These are phyloP conservation scores for Singerocomus rubriflavus DNA, from an alignment of 1,284 basidiomycete species.

Conservation along the genomic window DNA sequence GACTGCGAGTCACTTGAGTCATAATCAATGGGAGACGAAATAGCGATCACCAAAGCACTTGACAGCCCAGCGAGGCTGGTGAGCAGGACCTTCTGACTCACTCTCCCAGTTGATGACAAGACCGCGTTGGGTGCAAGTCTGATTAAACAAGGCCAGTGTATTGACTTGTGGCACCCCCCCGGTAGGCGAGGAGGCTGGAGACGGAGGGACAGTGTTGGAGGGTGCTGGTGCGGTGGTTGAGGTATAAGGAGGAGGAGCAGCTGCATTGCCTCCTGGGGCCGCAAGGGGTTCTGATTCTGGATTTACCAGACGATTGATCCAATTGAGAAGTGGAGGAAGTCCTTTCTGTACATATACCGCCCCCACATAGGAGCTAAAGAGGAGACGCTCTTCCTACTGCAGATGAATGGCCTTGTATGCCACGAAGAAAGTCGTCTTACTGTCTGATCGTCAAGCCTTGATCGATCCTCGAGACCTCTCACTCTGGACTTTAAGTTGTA, in stretches of 20 bases:
- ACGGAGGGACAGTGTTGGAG: slow-evolving; percentile 11
- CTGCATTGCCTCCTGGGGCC: slow-evolving; percentile 24
- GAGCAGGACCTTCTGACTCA: slow-evolving; percentile 45
- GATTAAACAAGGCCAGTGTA: slow-evolving; percentile 48
- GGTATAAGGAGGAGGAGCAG: slow-evolving; percentile 21
- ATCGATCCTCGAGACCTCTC: slow-evolving; percentile 33
- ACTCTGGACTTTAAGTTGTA: slow-evolving; percentile 44
- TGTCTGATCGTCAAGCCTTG: slow-evolving; percentile 32
- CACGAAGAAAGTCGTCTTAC: slow-evolving; percentile 26
- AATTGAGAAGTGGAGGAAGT: slow-evolving; percentile 38
- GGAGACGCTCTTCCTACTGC: slow-evolving; percentile 43
- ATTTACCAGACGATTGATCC: slow-evolving; percentile 48
- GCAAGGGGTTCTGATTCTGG: slow-evolving; percentile 39
- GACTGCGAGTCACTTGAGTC: slow-evolving; percentile 34
- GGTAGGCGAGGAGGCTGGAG: slow-evolving; percentile 9
- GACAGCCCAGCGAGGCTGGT: slow-evolving; percentile 54
- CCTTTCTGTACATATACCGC: slow-evolving; percentile 49
- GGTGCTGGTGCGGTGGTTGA: slow-evolving; percentile 16
- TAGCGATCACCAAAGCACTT: slow-evolving; percentile 43
- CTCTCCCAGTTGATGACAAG: slow-evolving; percentile 41
- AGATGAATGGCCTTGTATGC: slow-evolving; percentile 7
- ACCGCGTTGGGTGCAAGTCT: slow-evolving; percentile 47
- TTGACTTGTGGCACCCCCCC: slow-evolving; percentile 26
- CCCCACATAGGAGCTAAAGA: slow-evolving; percentile 52
- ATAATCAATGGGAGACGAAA: not conserved